A percentile compares a stretch with the other conserved stretches of the same genome.
phyloP scores from a whole-genome alignment of 352 stramenopile species.

The Phytophthora quininea region DNA sequence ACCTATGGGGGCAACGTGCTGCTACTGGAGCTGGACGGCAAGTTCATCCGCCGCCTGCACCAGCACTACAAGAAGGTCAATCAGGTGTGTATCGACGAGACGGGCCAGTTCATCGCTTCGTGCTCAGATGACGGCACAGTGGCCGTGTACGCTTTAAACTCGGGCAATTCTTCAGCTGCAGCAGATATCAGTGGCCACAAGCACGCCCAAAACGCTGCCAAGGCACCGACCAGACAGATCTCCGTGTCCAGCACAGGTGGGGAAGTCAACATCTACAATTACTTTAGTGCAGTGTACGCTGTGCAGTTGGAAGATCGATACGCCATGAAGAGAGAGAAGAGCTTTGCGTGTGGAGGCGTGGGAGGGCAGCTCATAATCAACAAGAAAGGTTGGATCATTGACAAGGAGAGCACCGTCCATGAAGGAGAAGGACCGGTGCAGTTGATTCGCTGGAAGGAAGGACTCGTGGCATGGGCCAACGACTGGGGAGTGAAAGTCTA shows the following conservation, averaged over 20 bases:
- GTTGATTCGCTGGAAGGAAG: constrained; percentile 79
- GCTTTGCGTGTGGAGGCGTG: constrained; percentile 82
- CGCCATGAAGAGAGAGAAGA: constrained; percentile 80
- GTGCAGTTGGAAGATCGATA: constrained; percentile 83
- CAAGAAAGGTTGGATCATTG: constrained; percentile 88
- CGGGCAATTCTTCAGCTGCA: constrained; percentile 20
- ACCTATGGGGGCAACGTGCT: constrained; percentile 86
- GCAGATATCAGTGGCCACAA: constrained; percentile 29
- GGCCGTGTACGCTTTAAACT: constrained; percentile 78
- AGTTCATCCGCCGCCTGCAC: constrained; percentile 80
- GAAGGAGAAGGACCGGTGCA: constrained; percentile 85
- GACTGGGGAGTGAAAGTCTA: constrained; percentile 90
- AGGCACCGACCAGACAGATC: constrained; percentile 31
- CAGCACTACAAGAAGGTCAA: constrained; percentile 91
- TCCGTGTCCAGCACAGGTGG: constrained; percentile 71
- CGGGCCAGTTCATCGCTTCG: constrained; percentile 83
- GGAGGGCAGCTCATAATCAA: constrained; percentile 85
- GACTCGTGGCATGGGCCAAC: constrained; percentile 84
- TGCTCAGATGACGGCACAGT: constrained; percentile 88
- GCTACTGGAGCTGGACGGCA: constrained; percentile 76
- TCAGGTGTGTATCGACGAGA: constrained; percentile 86
- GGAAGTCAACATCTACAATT: constrained; percentile 91
- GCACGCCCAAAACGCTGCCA: constrained; percentile 22
- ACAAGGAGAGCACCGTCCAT: constrained; percentile 86
- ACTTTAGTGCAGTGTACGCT: constrained; percentile 83